Conservation (phyloP, 2,329 filamentous ascomycete species). For the Diaporthe sp. region DNA sequence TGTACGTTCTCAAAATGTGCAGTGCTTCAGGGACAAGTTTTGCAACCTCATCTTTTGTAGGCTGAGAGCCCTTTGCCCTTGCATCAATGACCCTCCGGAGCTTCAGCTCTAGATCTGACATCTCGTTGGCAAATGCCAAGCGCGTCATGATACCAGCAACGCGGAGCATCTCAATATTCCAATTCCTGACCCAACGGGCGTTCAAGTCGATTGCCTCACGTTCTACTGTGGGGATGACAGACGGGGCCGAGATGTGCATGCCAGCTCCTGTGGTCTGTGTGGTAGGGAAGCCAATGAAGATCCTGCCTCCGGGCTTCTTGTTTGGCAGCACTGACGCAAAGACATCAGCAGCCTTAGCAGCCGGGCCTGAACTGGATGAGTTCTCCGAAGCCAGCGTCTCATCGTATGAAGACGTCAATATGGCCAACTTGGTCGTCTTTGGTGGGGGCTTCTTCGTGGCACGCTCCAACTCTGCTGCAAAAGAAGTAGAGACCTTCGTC, state of each 20-base stretch:
- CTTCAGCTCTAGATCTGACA: constrained; percentile 79
- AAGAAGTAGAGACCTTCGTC: constrained; percentile 79
- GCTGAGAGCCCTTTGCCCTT: constrained; percentile 59
- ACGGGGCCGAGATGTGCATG: constrained; percentile 94
- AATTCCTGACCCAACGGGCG: constrained; percentile 91
- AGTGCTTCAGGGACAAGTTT: constrained; percentile 82
- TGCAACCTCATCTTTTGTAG: constrained; percentile 74
- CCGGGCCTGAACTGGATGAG: constrained; percentile 58
- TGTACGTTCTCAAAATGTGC: constrained; percentile 89
- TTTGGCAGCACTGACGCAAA: constrained; percentile 92
- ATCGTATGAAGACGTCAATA: constrained; percentile 92
- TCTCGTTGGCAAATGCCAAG: constrained; percentile 89
- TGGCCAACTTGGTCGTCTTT: constrained; percentile 85
- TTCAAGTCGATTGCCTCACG: constrained; percentile 97
- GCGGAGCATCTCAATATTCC: constrained; percentile 94
- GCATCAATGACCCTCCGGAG: constrained; percentile 57
- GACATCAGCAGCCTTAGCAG: constrained; percentile 78
- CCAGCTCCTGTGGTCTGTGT: constrained; percentile 96
- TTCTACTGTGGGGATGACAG: constrained; percentile 96
- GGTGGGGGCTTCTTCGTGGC: constrained; percentile 98
- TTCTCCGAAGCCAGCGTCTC: constrained; percentile 77
- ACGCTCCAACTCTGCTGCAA: constrained; percentile 89
- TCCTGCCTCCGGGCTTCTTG: constrained; percentile 83
- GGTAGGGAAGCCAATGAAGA: constrained; percentile 98
- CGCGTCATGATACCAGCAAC: constrained; percentile 92